phyloP scores from a whole-genome alignment of 768 basidiomycete genomes.

The Suillus subaureus region DNA sequence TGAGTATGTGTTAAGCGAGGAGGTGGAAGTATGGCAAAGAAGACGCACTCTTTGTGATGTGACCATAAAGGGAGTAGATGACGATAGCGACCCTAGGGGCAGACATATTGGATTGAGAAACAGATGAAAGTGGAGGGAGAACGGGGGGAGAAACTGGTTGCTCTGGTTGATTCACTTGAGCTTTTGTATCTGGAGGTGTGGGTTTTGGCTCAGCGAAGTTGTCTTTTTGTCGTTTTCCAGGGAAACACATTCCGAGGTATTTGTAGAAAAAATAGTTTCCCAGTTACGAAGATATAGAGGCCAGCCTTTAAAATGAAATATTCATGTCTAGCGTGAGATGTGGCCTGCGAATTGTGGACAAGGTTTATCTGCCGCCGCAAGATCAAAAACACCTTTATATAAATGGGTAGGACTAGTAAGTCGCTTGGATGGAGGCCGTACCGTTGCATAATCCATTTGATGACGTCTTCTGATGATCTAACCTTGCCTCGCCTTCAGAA shows the following conservation, averaged over 20 bases:
- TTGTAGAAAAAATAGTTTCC: slow-evolving; percentile 5
- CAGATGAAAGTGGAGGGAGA: slow-evolving; percentile 6
- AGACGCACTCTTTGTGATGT: slow-evolving; percentile 46
- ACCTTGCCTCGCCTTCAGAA: neutral
- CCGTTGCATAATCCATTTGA: slow-evolving; percentile 7
- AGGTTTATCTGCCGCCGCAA: slow-evolving; percentile 15
- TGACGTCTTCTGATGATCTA: neutral
- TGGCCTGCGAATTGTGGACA: slow-evolving; percentile 15
- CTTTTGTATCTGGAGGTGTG: slow-evolving; percentile 19
- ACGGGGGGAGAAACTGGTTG: slow-evolving; percentile 8
- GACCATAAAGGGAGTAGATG: slow-evolving; percentile 55
- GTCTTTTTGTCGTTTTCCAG: slow-evolving; percentile 38
- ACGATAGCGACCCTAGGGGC: slow-evolving; percentile 45
- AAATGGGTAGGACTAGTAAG: slow-evolving; percentile 3
- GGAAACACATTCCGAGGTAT: slow-evolving; percentile 38
- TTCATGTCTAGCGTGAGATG: slow-evolving; percentile 29
- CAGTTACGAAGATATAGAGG: slow-evolving; percentile 16
- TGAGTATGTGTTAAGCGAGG: neutral
- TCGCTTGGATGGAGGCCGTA: slow-evolving; percentile 8
- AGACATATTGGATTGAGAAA: slow-evolving; percentile 15
- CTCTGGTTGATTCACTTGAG: slow-evolving; percentile 9
- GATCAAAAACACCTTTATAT: slow-evolving; percentile 16
- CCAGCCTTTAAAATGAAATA: slow-evolving; percentile 3
- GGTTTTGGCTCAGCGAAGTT: slow-evolving; percentile 34
- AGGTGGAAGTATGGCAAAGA: neutral